Evolutionary conservation across 495 filamentous ascomycete genomes (phyloP).

Genomic region (Podospora pseudoanserina): DNA sequence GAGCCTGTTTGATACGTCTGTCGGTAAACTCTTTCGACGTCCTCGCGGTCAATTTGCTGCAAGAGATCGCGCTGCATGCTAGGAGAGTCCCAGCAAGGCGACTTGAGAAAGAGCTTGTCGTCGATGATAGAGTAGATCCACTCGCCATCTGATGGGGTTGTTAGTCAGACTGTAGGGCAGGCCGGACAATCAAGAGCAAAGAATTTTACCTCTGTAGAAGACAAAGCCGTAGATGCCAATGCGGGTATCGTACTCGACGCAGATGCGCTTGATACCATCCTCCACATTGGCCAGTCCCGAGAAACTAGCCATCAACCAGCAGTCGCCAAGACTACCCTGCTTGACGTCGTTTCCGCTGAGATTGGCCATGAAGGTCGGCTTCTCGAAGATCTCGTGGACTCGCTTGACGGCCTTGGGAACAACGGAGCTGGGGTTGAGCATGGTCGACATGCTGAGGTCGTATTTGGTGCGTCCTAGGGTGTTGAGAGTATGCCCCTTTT

Average conservation of each 20-base stretch:
- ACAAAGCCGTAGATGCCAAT: slow-evolving; percentile 96
- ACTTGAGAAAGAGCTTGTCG: slow-evolving; percentile 72
- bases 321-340: slow-evolving; percentile 79
- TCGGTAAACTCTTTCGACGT: slow-evolving; percentile 72
- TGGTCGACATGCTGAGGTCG: slow-evolving; percentile 36
- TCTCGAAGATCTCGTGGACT: slow-evolving; percentile 82
- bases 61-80: slow-evolving; percentile 52
- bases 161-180: not conserved
- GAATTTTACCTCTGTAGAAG: slow-evolving; percentile 62
- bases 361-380: slow-evolving; percentile 77
- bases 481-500: slow-evolving; percentile 46
- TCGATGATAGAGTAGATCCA: slow-evolving; percentile 94
- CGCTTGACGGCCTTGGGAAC: slow-evolving; percentile 65
- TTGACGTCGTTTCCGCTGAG: slow-evolving; percentile 75
- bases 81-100: slow-evolving; percentile 71
- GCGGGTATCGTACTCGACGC: slow-evolving; percentile 68
- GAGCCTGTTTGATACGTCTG: slow-evolving; percentile 75
- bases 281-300: slow-evolving; percentile 77
- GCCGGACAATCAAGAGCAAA: not conserved
- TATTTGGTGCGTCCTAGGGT: slow-evolving; percentile 44
- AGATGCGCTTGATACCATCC: slow-evolving; percentile 73
- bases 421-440: slow-evolving; percentile 38
- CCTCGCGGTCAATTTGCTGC: slow-evolving; percentile 58
- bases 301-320: slow-evolving; percentile 89
- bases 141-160: slow-evolving; percentile 63